Base-by-base conservation (phyloP, 305 asterid genomes). In the Solanum hybrid region DNA sequence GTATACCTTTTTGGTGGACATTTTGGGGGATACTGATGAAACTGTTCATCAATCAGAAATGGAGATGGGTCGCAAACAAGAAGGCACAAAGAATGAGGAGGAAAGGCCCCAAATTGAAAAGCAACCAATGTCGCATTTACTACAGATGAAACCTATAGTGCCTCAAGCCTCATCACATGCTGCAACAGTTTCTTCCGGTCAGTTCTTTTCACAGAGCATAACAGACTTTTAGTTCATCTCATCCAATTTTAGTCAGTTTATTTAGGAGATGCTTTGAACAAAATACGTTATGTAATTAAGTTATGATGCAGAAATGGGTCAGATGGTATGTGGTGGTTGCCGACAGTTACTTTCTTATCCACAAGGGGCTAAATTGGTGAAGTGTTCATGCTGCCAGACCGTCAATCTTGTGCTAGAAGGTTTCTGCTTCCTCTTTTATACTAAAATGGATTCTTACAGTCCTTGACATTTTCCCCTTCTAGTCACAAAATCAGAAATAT, bases 241-340 rank as follows among this genome's bases (percentile, higher is more conserved):
- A 81, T 81, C 56, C 31, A 73, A 38, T 40, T 40, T 64, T 85
- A 38, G 88, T 64, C 32, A 85, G n/a, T 51, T 31, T 51, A 60
- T 51, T 20, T 31, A 20, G 0, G 40, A 51, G 77, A 26, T 81
- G 78, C 27, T 84, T 86, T 85, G 71, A 85, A 85, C 73, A 89
- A 89, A 89, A 88, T 42, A 86, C 82, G 12, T 26, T 51, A 38
- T 34, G 32, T 81, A 46, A 79, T 79, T 29, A 87, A 24, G 34
- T 86, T 79, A 7, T 90, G 76, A 73, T 92, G 92, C 95, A 95
- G 98, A 93, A 77, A 93, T 91, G 90, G 98, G 95, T 85, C 99
- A 98, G 93, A 94, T 98, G 91, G 97, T 96, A 79, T 98, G 99
- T 95, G 98, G 99, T 89, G 93, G 95, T 81, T 96, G 99, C 95